Percentiles rank a stretch among this genome's conserved stretches.
phyloP scores from a whole-genome alignment of 2,329 filamentous ascomycete genomes.

The Berkeleyomyces basicola region DNA sequence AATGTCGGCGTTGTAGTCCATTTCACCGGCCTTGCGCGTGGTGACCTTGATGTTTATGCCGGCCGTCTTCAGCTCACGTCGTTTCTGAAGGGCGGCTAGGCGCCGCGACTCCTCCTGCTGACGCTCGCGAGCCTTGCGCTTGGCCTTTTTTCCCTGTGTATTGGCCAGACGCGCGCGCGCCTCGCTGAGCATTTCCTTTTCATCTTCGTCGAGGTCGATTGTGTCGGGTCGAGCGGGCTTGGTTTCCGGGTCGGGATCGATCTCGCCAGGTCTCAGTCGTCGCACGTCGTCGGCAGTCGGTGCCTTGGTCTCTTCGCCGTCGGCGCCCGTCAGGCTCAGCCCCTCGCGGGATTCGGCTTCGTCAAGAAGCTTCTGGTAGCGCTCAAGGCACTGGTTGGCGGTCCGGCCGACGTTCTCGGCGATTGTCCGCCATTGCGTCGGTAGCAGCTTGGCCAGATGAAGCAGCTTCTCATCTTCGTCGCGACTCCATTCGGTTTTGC shows the following conservation, averaged over 20 bases:
- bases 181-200: constrained; percentile 98
- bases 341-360: constrained; percentile 87
- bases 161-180: constrained; percentile 91
- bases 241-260: constrained; percentile 93
- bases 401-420: constrained; percentile 92
- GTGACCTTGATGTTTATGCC: constrained; percentile 96
- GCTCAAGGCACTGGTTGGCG: constrained; percentile 90
- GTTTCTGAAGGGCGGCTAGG: constrained; percentile 81
- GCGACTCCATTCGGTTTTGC: constrained; percentile 97
- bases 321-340: constrained; percentile 67
- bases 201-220: constrained; percentile 94
- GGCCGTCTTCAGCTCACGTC: constrained; percentile 88
- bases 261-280: constrained; percentile 73
- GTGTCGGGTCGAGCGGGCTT: constrained; percentile 93
- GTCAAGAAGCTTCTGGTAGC: constrained; percentile 90
- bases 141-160: constrained; percentile 97
- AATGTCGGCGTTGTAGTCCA: constrained; percentile 99
- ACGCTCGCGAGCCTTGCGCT: constrained; percentile 87
- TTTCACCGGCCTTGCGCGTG: constrained; percentile 83
- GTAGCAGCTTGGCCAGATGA: constrained; percentile 95
- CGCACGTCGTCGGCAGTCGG: constrained; percentile 88
- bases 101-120: constrained; percentile 89
- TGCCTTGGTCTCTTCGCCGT: constrained; percentile 71
- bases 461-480: constrained; percentile 97
- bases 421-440: constrained; percentile 97